These are phyloP conservation scores for Kwoniella shivajii DNA, from an alignment of 1,284 basidiomycete species.

Conservation along the genomic window DNA sequence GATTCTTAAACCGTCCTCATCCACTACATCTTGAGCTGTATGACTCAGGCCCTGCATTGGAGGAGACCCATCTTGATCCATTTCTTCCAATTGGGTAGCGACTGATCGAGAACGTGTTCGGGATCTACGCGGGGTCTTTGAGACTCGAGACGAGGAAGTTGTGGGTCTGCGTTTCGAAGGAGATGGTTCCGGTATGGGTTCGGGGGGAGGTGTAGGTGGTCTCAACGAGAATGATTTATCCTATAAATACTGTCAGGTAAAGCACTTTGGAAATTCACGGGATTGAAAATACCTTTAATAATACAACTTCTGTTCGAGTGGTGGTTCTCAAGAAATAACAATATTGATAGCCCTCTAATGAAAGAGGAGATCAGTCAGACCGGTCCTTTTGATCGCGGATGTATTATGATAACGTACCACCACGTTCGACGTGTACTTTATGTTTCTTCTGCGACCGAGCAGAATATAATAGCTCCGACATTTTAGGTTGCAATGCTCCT, in stretches of 20 bases:
- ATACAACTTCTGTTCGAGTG: slow-evolving; percentile 48
- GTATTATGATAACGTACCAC: slow-evolving; percentile 30
- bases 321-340: slow-evolving; percentile 52
- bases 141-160: not conserved
- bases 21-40: not conserved
- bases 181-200: slow-evolving; percentile 1
- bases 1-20: slow-evolving; percentile 5
- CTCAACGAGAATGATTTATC: slow-evolving; percentile 45
- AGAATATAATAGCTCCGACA: slow-evolving; percentile 33
- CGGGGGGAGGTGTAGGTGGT: slow-evolving; percentile 39
- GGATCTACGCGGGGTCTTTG: slow-evolving; percentile 11
- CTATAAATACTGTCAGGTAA: slow-evolving; percentile 20
- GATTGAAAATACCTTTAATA: slow-evolving; percentile 40
- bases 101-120: slow-evolving; percentile 16
- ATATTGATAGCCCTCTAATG: slow-evolving; percentile 48
- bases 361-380: not conserved
- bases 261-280: too few relatives aligned
- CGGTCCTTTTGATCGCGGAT: not conserved
- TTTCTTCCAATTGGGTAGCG: not conserved
- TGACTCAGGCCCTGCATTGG: slow-evolving; percentile 5
- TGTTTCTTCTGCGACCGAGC: slow-evolving; percentile 42
- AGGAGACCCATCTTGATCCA: slow-evolving; percentile 3
- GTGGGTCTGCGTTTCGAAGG: slow-evolving; percentile 27
- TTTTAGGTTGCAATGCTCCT: slow-evolving; percentile 37
- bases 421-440: slow-evolving; percentile 49